Percentiles rank a stretch among this genome's conserved stretches.
These are phyloP conservation scores for Adenanthera pavonina DNA, from an alignment of 306 rosid genomes.

Conservation along the genomic window DNA sequence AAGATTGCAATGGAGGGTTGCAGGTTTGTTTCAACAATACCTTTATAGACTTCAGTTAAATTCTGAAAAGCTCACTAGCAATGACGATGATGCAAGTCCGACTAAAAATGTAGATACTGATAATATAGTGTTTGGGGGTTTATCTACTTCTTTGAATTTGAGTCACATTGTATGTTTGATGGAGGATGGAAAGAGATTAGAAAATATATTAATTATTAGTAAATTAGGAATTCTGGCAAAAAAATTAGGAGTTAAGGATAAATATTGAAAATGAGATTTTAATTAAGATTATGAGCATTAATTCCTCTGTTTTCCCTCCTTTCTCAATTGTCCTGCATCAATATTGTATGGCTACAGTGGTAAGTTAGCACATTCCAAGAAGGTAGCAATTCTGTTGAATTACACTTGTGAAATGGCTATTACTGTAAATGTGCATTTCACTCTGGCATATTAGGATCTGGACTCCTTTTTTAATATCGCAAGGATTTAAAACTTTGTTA, in stretches of 20 bases:
- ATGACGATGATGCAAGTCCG: constrained; percentile 50
- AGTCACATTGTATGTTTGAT: not conserved
- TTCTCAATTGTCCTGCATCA: not conserved
- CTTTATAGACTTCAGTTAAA: constrained; percentile 69
- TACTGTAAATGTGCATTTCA: not conserved
- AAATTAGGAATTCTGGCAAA: too few species aligned
- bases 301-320: not conserved
- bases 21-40: constrained; percentile 87
- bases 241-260: too few species aligned
- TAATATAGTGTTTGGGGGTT: constrained; percentile 28
- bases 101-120: constrained; percentile 53
- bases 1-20: constrained; percentile 95
- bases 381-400: not conserved
- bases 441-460: not conserved
- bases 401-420: not conserved
- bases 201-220: too few species aligned
- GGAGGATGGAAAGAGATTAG: too few species aligned
- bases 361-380: not conserved
- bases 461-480: not conserved
- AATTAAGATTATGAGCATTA: not conserved
- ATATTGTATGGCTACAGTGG: not conserved
- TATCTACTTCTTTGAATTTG: not conserved
- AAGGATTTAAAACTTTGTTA: constrained; percentile 24
- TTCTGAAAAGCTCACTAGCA: constrained; percentile 51
- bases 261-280: not conserved